These are phyloP conservation scores for Xylariaceae sp. DNA, from an alignment of 2,329 filamentous ascomycete species.

Conservation along the genomic window DNA sequence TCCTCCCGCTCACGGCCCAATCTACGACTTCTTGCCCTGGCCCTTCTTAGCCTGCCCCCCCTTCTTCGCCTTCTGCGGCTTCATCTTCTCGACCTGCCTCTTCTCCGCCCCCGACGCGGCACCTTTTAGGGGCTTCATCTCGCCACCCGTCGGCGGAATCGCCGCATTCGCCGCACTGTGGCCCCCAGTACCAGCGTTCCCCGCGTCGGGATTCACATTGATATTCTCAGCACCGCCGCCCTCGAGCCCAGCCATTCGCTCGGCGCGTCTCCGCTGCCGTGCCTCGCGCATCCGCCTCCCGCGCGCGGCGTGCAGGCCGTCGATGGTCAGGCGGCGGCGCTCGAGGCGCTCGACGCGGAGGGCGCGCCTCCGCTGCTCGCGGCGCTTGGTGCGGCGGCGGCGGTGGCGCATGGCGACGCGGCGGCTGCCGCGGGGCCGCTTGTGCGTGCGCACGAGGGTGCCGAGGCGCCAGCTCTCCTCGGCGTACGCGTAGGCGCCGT, in stretches of 20 bases:
- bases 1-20: too few species aligned
- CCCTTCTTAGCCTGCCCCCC: too few species aligned
- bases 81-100: background rate
- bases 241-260: conserved; percentile 3
- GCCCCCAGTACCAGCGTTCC: too few species aligned
- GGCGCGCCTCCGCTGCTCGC: conserved; percentile 22
- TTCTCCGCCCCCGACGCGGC: background rate
- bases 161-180: background rate
- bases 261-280: conserved; percentile 6
- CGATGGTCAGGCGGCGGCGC: conserved; percentile 22
- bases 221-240: background rate
- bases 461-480: conserved; percentile 55
- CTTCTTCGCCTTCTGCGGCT: too few species aligned
- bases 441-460: conserved; percentile 42
- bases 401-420: conserved; percentile 43
- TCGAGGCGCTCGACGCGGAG: conserved; percentile 24
- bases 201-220: too few species aligned
- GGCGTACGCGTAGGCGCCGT: conserved; percentile 46
- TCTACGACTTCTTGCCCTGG: too few species aligned
- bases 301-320: conserved; percentile 15
- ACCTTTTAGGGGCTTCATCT: background rate
- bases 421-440: conserved; percentile 34
- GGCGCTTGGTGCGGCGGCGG: conserved; percentile 30
- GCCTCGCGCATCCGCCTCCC: conserved; percentile 14
- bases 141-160: background rate